These are phyloP conservation scores for Botrytis tulipae DNA, from an alignment of 2,329 filamentous ascomycete species.

Conservation along the genomic window DNA sequence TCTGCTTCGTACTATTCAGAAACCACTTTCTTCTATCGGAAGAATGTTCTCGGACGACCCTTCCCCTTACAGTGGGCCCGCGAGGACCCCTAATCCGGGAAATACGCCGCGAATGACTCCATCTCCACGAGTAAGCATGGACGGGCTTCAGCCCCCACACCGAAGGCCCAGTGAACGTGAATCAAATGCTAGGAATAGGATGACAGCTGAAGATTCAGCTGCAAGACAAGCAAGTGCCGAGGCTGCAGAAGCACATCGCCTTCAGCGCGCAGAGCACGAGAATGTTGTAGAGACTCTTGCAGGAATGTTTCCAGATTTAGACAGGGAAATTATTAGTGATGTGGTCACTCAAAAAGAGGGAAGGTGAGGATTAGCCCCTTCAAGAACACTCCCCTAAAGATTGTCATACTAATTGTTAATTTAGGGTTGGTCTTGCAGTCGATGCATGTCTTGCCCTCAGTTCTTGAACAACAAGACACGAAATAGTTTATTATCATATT, in stretches of 20 bases:
- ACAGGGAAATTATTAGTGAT: conserved; percentile 92
- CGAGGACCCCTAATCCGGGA: conserved; percentile 47
- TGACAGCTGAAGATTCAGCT: conserved; percentile 82
- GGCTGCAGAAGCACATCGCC: conserved; percentile 77
- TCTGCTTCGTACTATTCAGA: conserved; percentile 85
- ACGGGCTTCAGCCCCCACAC: conserved; percentile 27
- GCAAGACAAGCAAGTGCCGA: conserved; percentile 89
- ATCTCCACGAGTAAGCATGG: conserved; percentile 33
- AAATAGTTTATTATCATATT: conserved; percentile 15
- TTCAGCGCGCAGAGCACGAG: conserved; percentile 80
- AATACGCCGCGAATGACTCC: conserved; percentile 41
- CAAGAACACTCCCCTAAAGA: not conserved
- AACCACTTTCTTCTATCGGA: conserved; percentile 85
- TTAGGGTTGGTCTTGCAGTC: conserved; percentile 77
- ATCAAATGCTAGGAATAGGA: conserved; percentile 28
- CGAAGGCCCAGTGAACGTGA: conserved; percentile 27
- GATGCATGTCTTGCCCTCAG: conserved; percentile 75
- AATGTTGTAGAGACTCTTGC: conserved; percentile 92
- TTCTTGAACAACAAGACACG: conserved; percentile 27
- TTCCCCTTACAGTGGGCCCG: conserved; percentile 39
- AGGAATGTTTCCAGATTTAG: conserved; percentile 95
- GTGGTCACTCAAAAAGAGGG: conserved; percentile 96
- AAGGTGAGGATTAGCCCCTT: conserved; percentile 55
- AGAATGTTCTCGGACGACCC: conserved; percentile 83
- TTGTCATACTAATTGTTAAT: conserved; percentile 31